Evolutionary conservation across 2,329 filamentous ascomycete genomes (phyloP).

Genomic region (Stachybotrys chlorohalonatus): DNA sequence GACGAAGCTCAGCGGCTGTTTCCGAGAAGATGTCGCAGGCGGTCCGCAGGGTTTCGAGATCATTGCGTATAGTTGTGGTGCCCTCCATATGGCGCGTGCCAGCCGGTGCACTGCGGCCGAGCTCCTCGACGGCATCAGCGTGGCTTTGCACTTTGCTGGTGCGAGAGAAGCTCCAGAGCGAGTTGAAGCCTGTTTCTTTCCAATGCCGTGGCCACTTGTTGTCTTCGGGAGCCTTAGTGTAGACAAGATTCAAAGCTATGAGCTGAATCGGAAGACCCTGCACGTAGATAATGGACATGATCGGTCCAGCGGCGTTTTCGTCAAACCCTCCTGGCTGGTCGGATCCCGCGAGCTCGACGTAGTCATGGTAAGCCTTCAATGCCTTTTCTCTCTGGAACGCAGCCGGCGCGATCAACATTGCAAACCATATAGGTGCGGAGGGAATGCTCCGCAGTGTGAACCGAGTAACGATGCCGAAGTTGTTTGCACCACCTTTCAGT

Average conservation of each 20-base stretch:
- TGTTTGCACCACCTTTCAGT: slow-evolving; percentile 44
- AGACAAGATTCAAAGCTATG: not conserved
- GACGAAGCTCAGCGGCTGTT: not conserved
- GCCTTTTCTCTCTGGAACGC: not conserved
- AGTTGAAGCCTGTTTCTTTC: not conserved
- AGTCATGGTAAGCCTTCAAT: not conserved
- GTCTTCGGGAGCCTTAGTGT: not conserved
- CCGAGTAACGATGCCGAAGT: slow-evolving; percentile 45
- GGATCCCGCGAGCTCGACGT: not conserved
- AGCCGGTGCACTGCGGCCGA: not conserved
- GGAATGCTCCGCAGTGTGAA: slow-evolving; percentile 16
- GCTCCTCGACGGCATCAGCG: not conserved
- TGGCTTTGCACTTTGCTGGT: not conserved
- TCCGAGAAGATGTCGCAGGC: not conserved
- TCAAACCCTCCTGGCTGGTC: not conserved
- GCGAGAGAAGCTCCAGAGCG: not conserved
- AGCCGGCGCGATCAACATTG: not conserved
- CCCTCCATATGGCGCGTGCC: not conserved
- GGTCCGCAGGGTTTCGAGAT: not conserved
- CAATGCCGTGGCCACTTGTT: not conserved
- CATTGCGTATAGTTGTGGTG: not conserved
- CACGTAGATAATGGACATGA: not conserved
- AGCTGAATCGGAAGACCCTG: not conserved
- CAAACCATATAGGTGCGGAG: not conserved
- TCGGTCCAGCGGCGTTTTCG: not conserved